Evolutionary conservation across 2,329 filamentous ascomycete genomes (phyloP), one percentile per base, ranked within the genome.

Genomic region (Epicoccum nigrum): DNA sequence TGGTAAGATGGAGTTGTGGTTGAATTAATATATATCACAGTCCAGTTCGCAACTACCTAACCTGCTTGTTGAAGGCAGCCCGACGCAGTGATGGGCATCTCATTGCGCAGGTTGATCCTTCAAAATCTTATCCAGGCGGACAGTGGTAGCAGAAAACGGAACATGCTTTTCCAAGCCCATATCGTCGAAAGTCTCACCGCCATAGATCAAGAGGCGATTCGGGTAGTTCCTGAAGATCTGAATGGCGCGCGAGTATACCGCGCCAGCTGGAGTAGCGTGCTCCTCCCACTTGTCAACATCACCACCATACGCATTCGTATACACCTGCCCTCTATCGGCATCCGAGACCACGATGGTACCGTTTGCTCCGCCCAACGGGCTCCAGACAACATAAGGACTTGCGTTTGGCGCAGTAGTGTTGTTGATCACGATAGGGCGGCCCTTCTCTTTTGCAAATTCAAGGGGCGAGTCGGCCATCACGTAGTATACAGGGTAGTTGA

Each of bases 401-500:
- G 58, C 60, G 30, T 62, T 63, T 4, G 62, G 60, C 11, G 52
- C 58, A 8, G 54, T 61, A 2, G 19, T 39, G 38, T 62, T 60
- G 21, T 58, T 59, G 16, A 62, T 52, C 9, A 63, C 51, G 23
- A 64, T 58, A 4, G 60, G 58, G 3, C 23, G 49, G 13, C 55
- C 60, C 13, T 52, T 33, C 2, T 47, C 42, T 4, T 58, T 47
- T 34, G 53, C 50, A 33, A 64, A 64, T 12, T 60, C 51, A 8
- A 57, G 45, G 2, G 62, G 62, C 6, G 48, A 54, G 32, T 60
- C 57, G 4, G 60, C 57, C 37, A 64, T 45, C 9, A 62, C 59
- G 38, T 62, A 62, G 51, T 64, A 62, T 9, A 64, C 59, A 13
- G 60, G 60, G 42, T 62, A 64, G 43, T 59, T 59, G 44, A 30